Conservation (phyloP, 2,329 filamentous ascomycete genomes). For the Nemania diffusa region DNA sequence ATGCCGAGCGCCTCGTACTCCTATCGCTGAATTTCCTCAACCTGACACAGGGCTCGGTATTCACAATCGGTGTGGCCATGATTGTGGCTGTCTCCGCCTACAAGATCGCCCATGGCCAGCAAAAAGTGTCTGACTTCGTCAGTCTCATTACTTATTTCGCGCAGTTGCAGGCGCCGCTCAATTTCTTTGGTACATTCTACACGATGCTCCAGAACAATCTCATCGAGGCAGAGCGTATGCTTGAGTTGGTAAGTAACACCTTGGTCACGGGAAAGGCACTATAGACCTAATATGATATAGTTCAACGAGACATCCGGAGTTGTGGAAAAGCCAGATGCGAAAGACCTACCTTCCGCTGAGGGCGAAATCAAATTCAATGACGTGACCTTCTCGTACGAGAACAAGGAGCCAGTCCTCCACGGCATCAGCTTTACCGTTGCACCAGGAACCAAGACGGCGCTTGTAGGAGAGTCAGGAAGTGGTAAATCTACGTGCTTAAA, state of each 20-base stretch:
- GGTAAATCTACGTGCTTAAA: conserved; percentile 69
- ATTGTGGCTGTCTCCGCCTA: conserved; percentile 71
- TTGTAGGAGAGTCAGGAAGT: conserved; percentile 59
- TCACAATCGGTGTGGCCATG: conserved; percentile 68
- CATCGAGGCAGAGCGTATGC: conserved; percentile 58
- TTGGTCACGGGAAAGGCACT: background rate
- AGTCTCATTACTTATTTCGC: conserved; percentile 53
- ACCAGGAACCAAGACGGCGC: conserved; percentile 58
- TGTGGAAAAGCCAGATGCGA: conserved; percentile 55
- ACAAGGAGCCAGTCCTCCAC: conserved; percentile 52
- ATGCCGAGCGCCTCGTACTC: conserved; percentile 65
- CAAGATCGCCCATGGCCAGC: conserved; percentile 66
- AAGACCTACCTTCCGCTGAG: conserved; percentile 45
- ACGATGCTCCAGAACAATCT: conserved; percentile 59
- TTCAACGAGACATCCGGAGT: conserved; percentile 58
- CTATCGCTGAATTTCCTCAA: conserved; percentile 69
- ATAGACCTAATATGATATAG: conserved; percentile 29
- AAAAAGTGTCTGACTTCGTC: conserved; percentile 66
- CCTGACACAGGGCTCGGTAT: conserved; percentile 71
- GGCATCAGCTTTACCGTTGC: conserved; percentile 55
- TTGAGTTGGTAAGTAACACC: conserved; percentile 52
- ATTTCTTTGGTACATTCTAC: conserved; percentile 67
- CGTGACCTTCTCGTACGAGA: conserved; percentile 58
- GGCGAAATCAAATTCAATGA: conserved; percentile 56
- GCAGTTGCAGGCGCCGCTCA: conserved; percentile 61